Conservation (phyloP, 495 filamentous ascomycete species). For the Daldinia grandis region DNA sequence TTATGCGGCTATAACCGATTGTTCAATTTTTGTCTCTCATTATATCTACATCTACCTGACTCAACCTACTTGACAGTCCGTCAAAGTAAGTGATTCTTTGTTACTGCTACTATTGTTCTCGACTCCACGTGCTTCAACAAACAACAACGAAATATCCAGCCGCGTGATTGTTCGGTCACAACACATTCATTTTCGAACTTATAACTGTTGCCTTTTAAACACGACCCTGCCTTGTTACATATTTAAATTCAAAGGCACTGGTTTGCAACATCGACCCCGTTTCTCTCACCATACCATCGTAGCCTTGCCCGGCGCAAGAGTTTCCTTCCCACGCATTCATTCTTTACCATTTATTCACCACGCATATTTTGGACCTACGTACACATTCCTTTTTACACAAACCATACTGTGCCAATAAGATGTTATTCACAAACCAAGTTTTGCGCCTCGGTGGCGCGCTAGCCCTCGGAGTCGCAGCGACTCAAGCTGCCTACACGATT, state of each 20-base stretch:
- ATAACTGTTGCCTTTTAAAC: slow-evolving; percentile 20
- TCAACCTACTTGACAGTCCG: not conserved
- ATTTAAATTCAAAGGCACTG: slow-evolving; percentile 27
- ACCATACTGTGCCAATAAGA: not conserved
- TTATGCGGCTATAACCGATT: slow-evolving; percentile 37
- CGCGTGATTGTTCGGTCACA: slow-evolving; percentile 24
- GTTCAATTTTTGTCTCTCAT: slow-evolving; percentile 23
- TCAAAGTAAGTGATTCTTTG: slow-evolving; percentile 11
- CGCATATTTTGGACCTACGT: not conserved
- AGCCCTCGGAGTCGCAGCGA: slow-evolving; percentile 35
- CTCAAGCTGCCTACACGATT: slow-evolving; percentile 52
- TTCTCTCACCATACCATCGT: slow-evolving; percentile 1
- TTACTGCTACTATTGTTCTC: slow-evolving; percentile 25
- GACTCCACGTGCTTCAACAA: not conserved
- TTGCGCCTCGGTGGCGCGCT: slow-evolving; percentile 35
- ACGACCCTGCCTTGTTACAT: slow-evolving; percentile 14
- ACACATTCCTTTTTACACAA: slow-evolving; percentile 3
- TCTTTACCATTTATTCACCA: slow-evolving; percentile 1
- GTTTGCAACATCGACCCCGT: not conserved
- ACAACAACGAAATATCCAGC: slow-evolving; percentile 25
- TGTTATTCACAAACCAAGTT: slow-evolving; percentile 33
- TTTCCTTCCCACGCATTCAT: not conserved
- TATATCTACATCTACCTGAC: slow-evolving; percentile 1
- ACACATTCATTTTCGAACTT: slow-evolving; percentile 11
- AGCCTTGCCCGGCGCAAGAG: slow-evolving; percentile 45